Evolutionary conservation across 2,329 filamentous ascomycete genomes (phyloP), one percentile per base, ranked within the genome.

Genomic region (Ascochyta rabiei): DNA sequence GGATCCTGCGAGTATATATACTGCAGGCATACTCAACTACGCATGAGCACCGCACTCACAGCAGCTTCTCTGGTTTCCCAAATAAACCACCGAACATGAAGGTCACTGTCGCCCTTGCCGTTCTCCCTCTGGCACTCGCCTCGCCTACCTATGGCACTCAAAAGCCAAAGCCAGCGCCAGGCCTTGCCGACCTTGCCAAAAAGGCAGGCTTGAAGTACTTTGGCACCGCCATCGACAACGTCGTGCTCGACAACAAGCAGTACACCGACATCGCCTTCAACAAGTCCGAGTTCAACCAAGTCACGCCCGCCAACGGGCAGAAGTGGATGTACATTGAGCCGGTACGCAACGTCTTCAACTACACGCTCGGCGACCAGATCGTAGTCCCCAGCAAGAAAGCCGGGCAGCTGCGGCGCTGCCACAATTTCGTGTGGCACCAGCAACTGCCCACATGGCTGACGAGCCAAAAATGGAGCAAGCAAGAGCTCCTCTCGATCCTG

Each of bases 281-380:
- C 69, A 75, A 67, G 7, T 74, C 76, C 41, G 84, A 88, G 65
- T 89, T 89, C 63, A 87, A 86, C 28, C 82, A 86, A 69, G 79
- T 88, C 23, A 88, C 86, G 0, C 85, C 86, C 0, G 84, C 82
- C 43, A 89, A 89, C 68, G 80, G 81, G 2, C 82, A 86, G 70
- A 84, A 85, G 79, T 90, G 86, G 86, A 79, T 86, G 55, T 77
- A 80, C 57, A 86, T 79, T 15, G 85, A 90, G 77, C 83, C 85
- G 0, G 69, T 74, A 35, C 81, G 79, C 40, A 80, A 78, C 31
- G 69, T 77, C 40, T 90, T 89, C 77, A 81, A 79, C 64, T 89
- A 81, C 71, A 79, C 79, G 6, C 73, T 77, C 1, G 86, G 83
- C 34, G 85, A 89, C 57, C 67, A 70, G 26, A 74, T 81, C 57